These are phyloP conservation scores for Lignosus rhinocerotis DNA, from an alignment of 1,284 basidiomycete genomes.

Conservation along the genomic window DNA sequence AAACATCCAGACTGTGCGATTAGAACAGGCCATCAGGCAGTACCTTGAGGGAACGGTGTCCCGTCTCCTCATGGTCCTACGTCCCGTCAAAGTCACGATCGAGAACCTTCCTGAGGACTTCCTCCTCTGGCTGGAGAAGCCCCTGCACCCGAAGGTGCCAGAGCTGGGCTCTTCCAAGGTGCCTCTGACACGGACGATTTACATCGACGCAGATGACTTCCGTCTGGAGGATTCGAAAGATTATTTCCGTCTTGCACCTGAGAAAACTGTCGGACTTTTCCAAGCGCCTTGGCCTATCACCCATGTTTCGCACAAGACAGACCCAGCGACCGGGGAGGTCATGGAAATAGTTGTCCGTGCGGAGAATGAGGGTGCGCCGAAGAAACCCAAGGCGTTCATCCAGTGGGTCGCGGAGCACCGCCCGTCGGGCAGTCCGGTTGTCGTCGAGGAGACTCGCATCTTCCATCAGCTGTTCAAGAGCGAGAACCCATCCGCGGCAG, in stretches of 20 bases:
- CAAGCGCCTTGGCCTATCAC: constrained; percentile 95
- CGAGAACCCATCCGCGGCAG: constrained; percentile 79
- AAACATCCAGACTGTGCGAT: constrained; percentile 86
- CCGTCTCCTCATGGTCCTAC: constrained; percentile 90
- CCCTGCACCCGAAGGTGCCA: constrained; percentile 93
- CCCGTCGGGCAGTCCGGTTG: constrained; percentile 77
- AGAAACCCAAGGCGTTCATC: constrained; percentile 95
- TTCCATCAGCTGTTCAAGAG: constrained; percentile 95
- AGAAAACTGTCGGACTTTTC: constrained; percentile 96
- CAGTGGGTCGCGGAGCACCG: constrained; percentile 96
- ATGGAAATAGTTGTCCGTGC: constrained; percentile 79
- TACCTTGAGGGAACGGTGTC: constrained; percentile 91
- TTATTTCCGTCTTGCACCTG: constrained; percentile 97
- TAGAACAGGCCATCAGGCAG: constrained; percentile 88
- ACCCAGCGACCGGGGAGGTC: constrained; percentile 71
- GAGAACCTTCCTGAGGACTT: constrained; percentile 92
- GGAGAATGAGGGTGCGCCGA: constrained; percentile 64
- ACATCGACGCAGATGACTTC: constrained; percentile 96
- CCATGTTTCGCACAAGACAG: constrained; percentile 85
- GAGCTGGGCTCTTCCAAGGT: constrained; percentile 83
- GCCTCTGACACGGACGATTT: constrained; percentile 88
- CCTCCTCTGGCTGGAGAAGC: constrained; percentile 83
- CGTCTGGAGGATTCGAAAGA: constrained; percentile 88
- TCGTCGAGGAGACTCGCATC: constrained; percentile 87
- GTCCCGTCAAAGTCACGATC: constrained; percentile 88